Percentiles rank a stretch among this genome's conserved stretches.
These are phyloP conservation scores for Backusella parvicylindrica DNA, from an alignment of 192 early-diverging fungal genomes.

Conservation along the genomic window DNA sequence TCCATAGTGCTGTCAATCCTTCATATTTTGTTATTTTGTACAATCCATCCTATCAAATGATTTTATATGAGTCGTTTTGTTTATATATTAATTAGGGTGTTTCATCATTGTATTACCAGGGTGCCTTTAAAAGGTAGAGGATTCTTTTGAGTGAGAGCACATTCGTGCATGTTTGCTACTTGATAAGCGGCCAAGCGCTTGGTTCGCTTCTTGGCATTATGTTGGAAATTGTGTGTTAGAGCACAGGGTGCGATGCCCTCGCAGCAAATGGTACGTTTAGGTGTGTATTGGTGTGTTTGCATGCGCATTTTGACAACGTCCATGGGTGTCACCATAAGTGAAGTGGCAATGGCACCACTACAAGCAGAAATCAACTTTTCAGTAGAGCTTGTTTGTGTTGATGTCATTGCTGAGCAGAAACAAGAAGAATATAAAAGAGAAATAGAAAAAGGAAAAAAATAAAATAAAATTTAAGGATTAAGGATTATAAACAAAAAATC, in stretches of 20 bases:
- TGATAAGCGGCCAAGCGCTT: background rate
- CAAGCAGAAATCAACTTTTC: slow-evolving; percentile 83
- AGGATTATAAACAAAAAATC: background rate
- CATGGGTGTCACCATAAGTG: slow-evolving; percentile 77
- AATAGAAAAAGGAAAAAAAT: background rate
- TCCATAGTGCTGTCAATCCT: slow-evolving; percentile 76
- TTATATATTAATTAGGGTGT: background rate
- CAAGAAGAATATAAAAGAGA: background rate
- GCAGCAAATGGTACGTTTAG: background rate
- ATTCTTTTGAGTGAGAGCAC: background rate
- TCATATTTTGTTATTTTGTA: slow-evolving; percentile 77
- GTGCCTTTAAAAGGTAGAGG: slow-evolving; percentile 32
- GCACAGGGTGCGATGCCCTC: background rate
- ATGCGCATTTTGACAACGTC: slow-evolving; percentile 85
- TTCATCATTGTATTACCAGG: slow-evolving; percentile 24
- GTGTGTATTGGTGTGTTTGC: slow-evolving; percentile 52
- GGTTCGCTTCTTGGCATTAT: background rate
- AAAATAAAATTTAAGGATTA: background rate
- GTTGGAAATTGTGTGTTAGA: background rate
- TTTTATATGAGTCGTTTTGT: background rate
- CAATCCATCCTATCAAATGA: slow-evolving; percentile 60
- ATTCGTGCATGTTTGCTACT: slow-evolving; percentile 19
- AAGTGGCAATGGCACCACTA: slow-evolving; percentile 78
- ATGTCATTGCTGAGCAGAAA: background rate
- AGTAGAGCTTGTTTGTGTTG: slow-evolving; percentile 34